phyloP scores from a whole-genome alignment of 345 rosid species.

The Eucalyptus leucophloia region DNA sequence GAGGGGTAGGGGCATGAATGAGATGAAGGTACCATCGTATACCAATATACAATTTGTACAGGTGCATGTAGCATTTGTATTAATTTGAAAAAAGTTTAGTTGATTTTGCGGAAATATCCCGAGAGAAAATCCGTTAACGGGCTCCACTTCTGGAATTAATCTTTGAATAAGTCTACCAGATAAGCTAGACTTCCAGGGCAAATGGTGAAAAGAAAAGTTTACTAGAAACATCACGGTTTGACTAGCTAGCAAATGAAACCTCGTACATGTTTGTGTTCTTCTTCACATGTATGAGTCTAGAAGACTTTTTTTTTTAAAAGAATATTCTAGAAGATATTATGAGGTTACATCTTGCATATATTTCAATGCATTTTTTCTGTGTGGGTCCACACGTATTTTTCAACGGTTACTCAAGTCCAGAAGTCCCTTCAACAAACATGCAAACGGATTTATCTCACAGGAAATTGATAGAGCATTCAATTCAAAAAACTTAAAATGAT shows the following conservation, averaged over 20 bases:
- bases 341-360: not conserved
- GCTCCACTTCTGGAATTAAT: not conserved
- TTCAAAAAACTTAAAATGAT: not conserved
- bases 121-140: not conserved
- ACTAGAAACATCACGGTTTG: not conserved
- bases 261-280: not conserved
- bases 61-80: not conserved
- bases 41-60: not conserved
- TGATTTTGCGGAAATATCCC: not conserved
- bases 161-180: not conserved
- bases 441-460: accelerated
- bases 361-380: not conserved
- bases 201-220: not conserved
- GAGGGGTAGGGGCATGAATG: not conserved
- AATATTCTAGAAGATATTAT: not conserved
- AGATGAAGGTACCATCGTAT: not conserved
- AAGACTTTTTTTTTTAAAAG: too few species aligned
- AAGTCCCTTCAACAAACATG: not conserved
- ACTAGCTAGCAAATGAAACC: not conserved
- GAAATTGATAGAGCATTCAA: not conserved
- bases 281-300: not conserved
- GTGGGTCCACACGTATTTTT: not conserved
- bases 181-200: not conserved
- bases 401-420: not conserved
- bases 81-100: not conserved